Base-by-base conservation (phyloP, 352 stramenopile genomes). In the Phytophthora kernoviae region DNA sequence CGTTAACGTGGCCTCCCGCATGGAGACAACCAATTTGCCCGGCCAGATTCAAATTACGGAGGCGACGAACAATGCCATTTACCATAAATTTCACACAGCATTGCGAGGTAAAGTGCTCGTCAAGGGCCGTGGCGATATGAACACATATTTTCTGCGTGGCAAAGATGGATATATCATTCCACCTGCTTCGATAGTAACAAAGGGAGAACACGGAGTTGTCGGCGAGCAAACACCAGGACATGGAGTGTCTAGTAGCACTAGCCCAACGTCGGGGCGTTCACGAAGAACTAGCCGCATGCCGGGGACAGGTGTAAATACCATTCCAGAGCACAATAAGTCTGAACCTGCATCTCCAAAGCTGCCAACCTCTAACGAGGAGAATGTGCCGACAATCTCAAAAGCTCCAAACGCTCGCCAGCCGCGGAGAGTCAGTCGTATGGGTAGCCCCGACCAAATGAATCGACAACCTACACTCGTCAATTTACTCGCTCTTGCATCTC, bases 1-100 rank as follows among this genome's bases (percentile, higher is more conserved):
- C 1, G 88, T 95, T 12, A 96, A 96, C 62, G 85, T 92, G 6
- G 84, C 88, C 1, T 94, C 83, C 21, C 77, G 84, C 1, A 96
- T 96, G 86, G 79, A 95, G 56, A 92, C 81, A 5, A 93, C 86
- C 9, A 93, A 93, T 45, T 51, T 92, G 18, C 75, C 81, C 0
- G 82, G 85, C 0, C 79, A 90, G 37, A 96, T 96, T 32, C 87
- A 96, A 53, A 87, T 94, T 55, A 92, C 82, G 1, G 75, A 88
- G 48, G 65, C 77, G 4, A 92, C 86, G 4, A 59, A 90, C 67
- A 63, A 79, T 24, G 75, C 82, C 21, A 65, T 96, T 14, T 81
- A 77, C 51, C 68, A 87, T 40, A 88, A 77, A 24, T 95, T 91
- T 54, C 70, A 81, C 51, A 91, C 84, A 8, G 72, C 83, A 18